Evolutionary conservation across 1,139 yeast genomes (phyloP), one percentile per base, ranked within the genome.

Genomic region (Suhomyces maxii): DNA sequence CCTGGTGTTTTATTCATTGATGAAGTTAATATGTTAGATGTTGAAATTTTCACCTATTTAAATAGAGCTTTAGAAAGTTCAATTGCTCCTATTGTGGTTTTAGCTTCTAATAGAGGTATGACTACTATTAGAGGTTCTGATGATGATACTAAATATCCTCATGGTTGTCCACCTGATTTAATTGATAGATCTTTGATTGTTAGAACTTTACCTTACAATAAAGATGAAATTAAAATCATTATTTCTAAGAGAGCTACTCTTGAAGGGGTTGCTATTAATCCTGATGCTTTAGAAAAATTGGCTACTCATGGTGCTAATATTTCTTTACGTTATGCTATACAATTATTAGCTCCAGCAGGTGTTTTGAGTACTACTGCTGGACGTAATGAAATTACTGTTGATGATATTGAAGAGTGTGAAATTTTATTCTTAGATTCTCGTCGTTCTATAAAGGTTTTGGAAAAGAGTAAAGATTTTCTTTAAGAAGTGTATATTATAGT

Each of bases 1-100:
- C 99, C 99, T 1, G 99, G 99, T 60, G 99, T 93, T 31, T 76
- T 93, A 61, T 93, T 93, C 69, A 93, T 93, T 59, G 99, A 93
- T 68, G 99, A 93, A 70, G 99, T 91, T 28, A 93, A 93, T 71
- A 93, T 93, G 99, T 79, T 93, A 59, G 99, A 93, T 64, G 84
- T 93, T 53, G 99, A 93, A 71, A 86, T 95, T 60, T 93, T 93
- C 74, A 89, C 99, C 6, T 93, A 89, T 67, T 76, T 93, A 61
- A 93, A 93, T 71, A 81, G 95, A 56, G 99, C 99, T 7, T 77
- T 93, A 53, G 99, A 93, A 70, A 84, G 95, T 35, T 68, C 86
- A 18, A 89, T 93, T 64, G 96, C 98, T 2, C 99, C 99, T 40
- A 81, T 93, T 48, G 99, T 93, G 39, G 91, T 93, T 4, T 77